Percentiles rank a stretch among this genome's conserved stretches.
Evolutionary conservation across 2,329 filamentous ascomycete genomes (phyloP).

Genomic region (Bipolaris cookei): DNA sequence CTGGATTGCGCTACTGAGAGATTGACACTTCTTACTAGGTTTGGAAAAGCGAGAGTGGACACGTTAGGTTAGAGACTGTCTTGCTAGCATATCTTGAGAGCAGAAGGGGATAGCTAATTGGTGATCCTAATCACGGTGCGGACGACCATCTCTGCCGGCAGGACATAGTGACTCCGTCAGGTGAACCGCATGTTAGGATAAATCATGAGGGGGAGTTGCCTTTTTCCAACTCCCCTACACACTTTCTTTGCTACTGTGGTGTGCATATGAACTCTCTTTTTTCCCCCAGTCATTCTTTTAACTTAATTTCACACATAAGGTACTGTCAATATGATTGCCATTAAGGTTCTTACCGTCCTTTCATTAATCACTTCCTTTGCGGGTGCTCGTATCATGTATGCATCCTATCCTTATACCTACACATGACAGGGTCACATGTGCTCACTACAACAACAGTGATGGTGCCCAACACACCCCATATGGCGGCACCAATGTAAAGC

Average conservation of each 20-base stretch:
- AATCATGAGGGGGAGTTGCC: constrained; percentile 4
- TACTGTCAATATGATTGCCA: constrained; percentile 12
- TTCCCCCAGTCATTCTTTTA: constrained; percentile 7
- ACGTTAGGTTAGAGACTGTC: constrained; percentile 1
- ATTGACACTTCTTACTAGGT: neutral
- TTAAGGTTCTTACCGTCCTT: constrained; percentile 18
- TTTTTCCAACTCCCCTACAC: neutral
- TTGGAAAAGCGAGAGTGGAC: neutral
- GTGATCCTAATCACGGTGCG: constrained; percentile 12
- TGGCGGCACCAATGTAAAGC: constrained; percentile 27
- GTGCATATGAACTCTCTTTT: constrained; percentile 10
- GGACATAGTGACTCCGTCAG: neutral
- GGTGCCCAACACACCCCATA: constrained; percentile 29
- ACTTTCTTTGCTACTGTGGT: neutral
- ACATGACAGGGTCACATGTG: neutral
- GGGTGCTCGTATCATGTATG: constrained; percentile 15
- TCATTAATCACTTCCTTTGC: constrained; percentile 13
- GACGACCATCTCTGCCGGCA: neutral
- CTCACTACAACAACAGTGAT: constrained; percentile 20
- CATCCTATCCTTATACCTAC: neutral
- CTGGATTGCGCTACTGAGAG: constrained; percentile 2
- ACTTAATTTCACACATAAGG: neutral
- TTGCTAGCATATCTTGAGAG: neutral
- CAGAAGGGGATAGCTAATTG: constrained; percentile 1
- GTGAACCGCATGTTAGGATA: constrained; percentile 7